phyloP scores from a whole-genome alignment of 1,284 basidiomycete species.

The Schizophyllum commune region DNA sequence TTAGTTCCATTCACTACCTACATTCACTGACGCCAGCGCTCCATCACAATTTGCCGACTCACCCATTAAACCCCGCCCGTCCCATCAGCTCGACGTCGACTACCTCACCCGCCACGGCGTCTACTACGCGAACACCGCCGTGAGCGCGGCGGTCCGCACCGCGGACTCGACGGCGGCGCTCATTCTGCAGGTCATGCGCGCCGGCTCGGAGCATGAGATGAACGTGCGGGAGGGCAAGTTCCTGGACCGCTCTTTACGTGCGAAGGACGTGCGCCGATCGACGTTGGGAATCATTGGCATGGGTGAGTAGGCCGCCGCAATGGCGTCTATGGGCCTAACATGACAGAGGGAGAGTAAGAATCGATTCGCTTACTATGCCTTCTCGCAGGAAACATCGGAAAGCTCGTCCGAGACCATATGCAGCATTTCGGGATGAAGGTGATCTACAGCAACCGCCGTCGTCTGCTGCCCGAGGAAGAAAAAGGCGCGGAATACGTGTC shows the following conservation, averaged over 20 bases:
- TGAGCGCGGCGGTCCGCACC: constrained; percentile 11
- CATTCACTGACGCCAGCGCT: no score
- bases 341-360: no score
- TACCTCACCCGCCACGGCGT: constrained; percentile 11
- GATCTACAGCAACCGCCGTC: constrained; percentile 12
- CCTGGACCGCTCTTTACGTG: constrained; percentile 2
- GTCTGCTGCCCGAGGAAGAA: constrained; percentile 6
- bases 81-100: not conserved
- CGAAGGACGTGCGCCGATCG: constrained; percentile 1
- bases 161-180: constrained; percentile 14
- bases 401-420: constrained; percentile 8
- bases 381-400: not conserved
- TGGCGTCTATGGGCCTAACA: no score
- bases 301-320: constrained; percentile 13
- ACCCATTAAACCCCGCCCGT: not conserved
- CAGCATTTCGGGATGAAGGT: constrained; percentile 14
- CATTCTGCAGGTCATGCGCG: constrained; percentile 12
- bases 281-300: constrained; percentile 15
- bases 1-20: not conserved
- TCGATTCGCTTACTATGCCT: constrained; percentile 1
- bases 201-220: constrained; percentile 9
- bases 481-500: constrained; percentile 10
- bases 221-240: constrained; percentile 11
- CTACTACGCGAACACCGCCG: constrained; percentile 16
- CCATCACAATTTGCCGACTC: no score